Evolutionary conservation across 1,139 yeast genomes (phyloP), one percentile per base, ranked within the genome.

Genomic region (Geotrichum macrosporum): DNA sequence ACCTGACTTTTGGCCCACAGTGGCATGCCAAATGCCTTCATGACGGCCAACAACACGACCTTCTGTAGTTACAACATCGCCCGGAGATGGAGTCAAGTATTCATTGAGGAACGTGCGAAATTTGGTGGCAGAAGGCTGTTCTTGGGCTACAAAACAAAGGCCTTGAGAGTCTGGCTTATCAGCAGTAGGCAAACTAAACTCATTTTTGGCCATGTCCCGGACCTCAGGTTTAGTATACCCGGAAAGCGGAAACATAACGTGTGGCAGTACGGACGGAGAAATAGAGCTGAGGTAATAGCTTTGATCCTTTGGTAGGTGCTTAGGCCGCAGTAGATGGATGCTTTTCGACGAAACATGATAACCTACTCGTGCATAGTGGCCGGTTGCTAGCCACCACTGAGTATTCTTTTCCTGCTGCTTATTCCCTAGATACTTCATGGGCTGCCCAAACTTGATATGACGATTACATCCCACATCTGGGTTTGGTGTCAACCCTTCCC

Each of bases 101-200:
- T 89, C 94, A 50, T 75, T 71, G 33, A 92, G 67, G 57, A 92
- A 94, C 48, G 80, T 77, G 35, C 83, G 73, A 65, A 94, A 89
- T 50, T 81, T 80, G 48, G 78, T 74, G 38, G 75, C 67, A 3
- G 29, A 30, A n/a, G 31, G 24, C 47, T 72, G 73, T 61, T 67
- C 74, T 57, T 85, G 84, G 47, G 82, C 78, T 6, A 92, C 96
- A 69, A 92, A 92, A 62, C 99, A 92, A 10, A 92, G 72, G 0
- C 99, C 99, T 61, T 87, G 95, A 0, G 96, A 87, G 61, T 92
- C 99, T 0, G 88, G 94, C 58, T 89, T 89, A 15, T 69, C 64
- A 1, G 92, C 87, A 1, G 85, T 81, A 1, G 79, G 77, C 13
- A 94, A 67, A 2, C 68, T 59, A 45, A 68, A 66, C 1, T 59